Evolutionary conservation across 495 filamentous ascomycete species (phyloP), one percentile per base, ranked within the genome.

Genomic region (Aspergillus olivimuriae): DNA sequence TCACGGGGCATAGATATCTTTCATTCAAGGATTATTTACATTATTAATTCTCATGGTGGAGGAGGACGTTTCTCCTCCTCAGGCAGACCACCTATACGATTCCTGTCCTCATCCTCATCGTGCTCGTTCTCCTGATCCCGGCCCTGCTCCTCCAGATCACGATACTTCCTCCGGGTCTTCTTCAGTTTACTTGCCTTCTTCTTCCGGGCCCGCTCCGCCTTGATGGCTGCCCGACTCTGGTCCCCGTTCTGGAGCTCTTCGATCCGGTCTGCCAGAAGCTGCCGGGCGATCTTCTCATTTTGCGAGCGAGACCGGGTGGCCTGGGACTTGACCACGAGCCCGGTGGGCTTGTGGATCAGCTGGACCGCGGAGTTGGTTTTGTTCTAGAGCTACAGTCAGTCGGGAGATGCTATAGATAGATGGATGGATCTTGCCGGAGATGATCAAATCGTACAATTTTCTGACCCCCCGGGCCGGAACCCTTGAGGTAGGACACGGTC

Each of bases 341-440:
- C 90, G 7, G 89, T 91, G 11, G 90, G 87, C 16, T 86, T 65
- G 66, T 98, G 92, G 44, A 80, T 90, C 19, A 98, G 74, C 57
- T 98, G 94, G 30, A 97, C 92, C 35, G 92, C 92, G 7, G 87
- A 96, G 50, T 81, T 82, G 17, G 92, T 97, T 83, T 98, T 98
- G 69, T 98, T 98, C 86, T 90, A 2, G 34, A 41, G n/a, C n/a
- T n/a, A n/a, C n/a, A n/a, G n/a, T n/a, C n/a, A n/a, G n/a, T n/a
- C n/a, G n/a, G n/a, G n/a, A n/a, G n/a, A n/a, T n/a, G n/a, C n/a
- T n/a, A n/a, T n/a, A n/a, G n/a, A n/a, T n/a, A n/a, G n/a, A n/a
- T n/a, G n/a, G n/a, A n/a, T n/a, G n/a, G n/a, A n/a, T n/a, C n/a
- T n/a, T n/a, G n/a, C n/a, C n/a, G n/a, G n/a, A n/a, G 22, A 18